Evolutionary conservation across 345 rosid species (phyloP).

Genomic region (Sisymbrium altissimum): DNA sequence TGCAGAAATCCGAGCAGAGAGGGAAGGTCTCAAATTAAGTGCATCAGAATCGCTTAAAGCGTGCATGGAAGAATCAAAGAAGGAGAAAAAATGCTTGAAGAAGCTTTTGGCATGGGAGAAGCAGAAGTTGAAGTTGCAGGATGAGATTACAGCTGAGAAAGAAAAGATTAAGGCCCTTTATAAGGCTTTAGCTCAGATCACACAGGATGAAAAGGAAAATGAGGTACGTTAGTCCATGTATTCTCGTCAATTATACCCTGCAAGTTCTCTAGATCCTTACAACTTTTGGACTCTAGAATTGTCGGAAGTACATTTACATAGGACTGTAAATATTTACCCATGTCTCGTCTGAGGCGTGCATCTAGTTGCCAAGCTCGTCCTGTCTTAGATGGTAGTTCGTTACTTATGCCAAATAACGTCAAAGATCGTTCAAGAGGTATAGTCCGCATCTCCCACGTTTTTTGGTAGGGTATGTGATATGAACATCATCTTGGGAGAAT

Average conservation of each 20-base stretch:
- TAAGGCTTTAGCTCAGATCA: conserved; percentile 41
- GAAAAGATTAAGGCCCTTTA: conserved; percentile 60
- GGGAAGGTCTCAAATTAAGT: conserved; percentile 80
- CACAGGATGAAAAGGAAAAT: conserved; percentile 54
- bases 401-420: conserved; percentile 2
- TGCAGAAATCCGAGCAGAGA: conserved; percentile 91
- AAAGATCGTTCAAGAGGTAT: conserved; percentile 1
- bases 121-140: conserved; percentile 72
- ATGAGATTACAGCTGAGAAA: conserved; percentile 67
- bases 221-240: conserved; percentile 51
- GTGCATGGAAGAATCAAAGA: conserved; percentile 67
- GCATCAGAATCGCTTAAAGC: conserved; percentile 73
- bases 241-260: neutral
- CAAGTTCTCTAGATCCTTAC: neutral
- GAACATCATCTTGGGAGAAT: neutral
- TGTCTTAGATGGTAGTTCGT: conserved; percentile 7
- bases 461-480: neutral
- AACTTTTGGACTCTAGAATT: neutral
- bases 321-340: neutral
- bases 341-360: neutral
- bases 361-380: conserved; percentile 13
- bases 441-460: neutral
- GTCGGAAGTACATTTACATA: neutral
- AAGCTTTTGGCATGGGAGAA: conserved; percentile 83
- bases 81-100: conserved; percentile 77